Evolutionary conservation across 2,329 filamentous ascomycete species (phyloP), one percentile per base, ranked within the genome.

Genomic region (Aspergillus alliaceus): DNA sequence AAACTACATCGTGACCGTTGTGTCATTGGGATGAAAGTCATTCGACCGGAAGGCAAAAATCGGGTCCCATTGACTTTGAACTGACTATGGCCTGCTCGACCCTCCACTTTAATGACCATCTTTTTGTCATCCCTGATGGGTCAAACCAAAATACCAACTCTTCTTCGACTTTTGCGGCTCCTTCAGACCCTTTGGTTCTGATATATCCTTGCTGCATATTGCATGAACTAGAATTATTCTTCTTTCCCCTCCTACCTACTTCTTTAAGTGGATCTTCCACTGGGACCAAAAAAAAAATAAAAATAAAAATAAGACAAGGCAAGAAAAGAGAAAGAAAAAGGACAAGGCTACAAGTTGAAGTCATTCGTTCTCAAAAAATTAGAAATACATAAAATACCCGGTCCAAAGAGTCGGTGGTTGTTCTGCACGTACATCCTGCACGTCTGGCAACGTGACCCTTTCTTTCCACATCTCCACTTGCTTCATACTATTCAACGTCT

Each of bases 381-480:
- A 48, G 53, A 35, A 51, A 66, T 44, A 29, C 34, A 53, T 57
- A 54, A 62, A 58, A 60, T 60, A 61, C 59, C 61, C 59, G 58
- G 61, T 62, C 56, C 51, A 58, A 61, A 54, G 25, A 46, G 39
- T 54, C 40, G 27, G 44, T 48, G 44, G 44, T 42, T 18, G 24
- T 18, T 27, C 44, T 47, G 42, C 54, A 53, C 44, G 32, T 62
- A 42, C 40, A 42, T 54, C 48, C 54, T 58, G 51, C 59, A 55
- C 32, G 51, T 57, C 53, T 54, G 50, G 57, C 61, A 63, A 63
- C 59, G 59, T 60, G 61, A 63, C 59, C 61, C 52, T 57, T 42
- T 22, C 48, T 39, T 52, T 56, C 27, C 47, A 53, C 54, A 63
- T 61, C 61, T 63, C 61, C 61, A 63, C 61, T 57, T 52, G 42